phyloP scores from a whole-genome alignment of 768 basidiomycete species.

The Pleurotus eryngii region DNA sequence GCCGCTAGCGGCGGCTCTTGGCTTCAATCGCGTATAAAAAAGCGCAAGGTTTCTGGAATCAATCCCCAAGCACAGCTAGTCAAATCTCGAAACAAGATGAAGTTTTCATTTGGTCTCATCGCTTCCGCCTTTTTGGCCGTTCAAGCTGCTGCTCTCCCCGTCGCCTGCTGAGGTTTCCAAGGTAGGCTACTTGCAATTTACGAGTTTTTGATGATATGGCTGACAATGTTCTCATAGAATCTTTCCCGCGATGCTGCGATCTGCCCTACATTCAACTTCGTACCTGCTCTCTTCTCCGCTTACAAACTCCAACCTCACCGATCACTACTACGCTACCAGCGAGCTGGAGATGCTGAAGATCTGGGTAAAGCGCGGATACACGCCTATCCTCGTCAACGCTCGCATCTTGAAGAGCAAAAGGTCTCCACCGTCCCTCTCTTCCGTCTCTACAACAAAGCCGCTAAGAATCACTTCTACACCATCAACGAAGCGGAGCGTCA shows the following conservation, averaged over 20 bases:
- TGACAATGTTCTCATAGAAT: not conserved
- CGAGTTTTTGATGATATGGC: no score
- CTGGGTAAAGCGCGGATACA: conserved; percentile 4
- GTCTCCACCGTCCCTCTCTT: conserved; percentile 11
- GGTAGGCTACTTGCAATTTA: not conserved
- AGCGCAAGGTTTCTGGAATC: not conserved
- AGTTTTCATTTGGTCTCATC: conserved; percentile 1
- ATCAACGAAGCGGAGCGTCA: conserved; percentile 9
- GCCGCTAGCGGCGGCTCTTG: not conserved
- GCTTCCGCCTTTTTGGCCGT: conserved; percentile 5
- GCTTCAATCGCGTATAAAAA: conserved; percentile 1
- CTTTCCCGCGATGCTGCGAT: not conserved
- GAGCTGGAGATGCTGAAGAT: conserved; percentile 4
- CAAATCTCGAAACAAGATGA: conserved; percentile 1
- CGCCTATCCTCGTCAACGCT: not conserved
- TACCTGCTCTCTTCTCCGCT: conserved; percentile 3
- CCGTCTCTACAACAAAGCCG: conserved; percentile 11
- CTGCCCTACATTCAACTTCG: conserved; percentile 6
- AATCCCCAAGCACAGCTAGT: not conserved
- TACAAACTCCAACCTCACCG: conserved; percentile 3
- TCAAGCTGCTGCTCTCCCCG: conserved; percentile 2
- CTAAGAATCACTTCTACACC: conserved; percentile 12
- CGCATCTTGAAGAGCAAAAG: conserved; percentile 11
- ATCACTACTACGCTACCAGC: conserved; percentile 6
- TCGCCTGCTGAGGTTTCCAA: not conserved